phyloP scores from a whole-genome alignment of 73 alveolate genomes.

The Blepharisma stoltei region DNA sequence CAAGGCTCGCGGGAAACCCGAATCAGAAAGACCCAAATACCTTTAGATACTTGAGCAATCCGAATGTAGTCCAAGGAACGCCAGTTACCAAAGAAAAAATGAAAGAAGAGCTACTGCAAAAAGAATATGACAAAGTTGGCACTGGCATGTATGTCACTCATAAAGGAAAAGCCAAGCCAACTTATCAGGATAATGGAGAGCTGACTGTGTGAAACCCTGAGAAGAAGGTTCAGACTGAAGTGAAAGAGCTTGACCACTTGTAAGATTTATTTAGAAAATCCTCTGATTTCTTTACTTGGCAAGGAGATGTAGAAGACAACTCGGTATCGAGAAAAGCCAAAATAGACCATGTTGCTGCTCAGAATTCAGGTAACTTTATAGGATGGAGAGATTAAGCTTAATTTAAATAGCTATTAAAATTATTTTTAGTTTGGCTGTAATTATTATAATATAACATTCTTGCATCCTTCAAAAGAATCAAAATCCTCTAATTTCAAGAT shows the following conservation, averaged over 20 bases:
- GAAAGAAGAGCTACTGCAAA: background rate
- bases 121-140: conserved; percentile 16
- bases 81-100: conserved; percentile 25
- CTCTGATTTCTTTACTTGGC: conserved; percentile 11
- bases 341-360: conserved; percentile 18
- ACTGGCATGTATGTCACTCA: conserved; percentile 19
- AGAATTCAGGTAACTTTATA: background rate
- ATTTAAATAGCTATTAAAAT: too few relatives aligned
- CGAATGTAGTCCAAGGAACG: background rate
- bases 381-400: background rate
- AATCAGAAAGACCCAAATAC: conserved; percentile 14
- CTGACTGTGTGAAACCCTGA: conserved; percentile 18
- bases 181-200: conserved; percentile 11
- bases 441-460: too few relatives aligned
- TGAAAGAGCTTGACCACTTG: background rate
- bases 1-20: background rate
- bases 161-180: background rate
- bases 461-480: too few relatives aligned
- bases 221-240: background rate
- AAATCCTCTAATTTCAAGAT: too few relatives aligned
- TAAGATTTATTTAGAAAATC: background rate
- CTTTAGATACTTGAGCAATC: background rate
- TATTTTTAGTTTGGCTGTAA: too few relatives aligned
- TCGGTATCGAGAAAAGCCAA: conserved; percentile 8
- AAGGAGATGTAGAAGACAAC: background rate